These are phyloP conservation scores for Erodium texanum DNA, from an alignment of 441 rosid species.

Conservation along the genomic window DNA sequence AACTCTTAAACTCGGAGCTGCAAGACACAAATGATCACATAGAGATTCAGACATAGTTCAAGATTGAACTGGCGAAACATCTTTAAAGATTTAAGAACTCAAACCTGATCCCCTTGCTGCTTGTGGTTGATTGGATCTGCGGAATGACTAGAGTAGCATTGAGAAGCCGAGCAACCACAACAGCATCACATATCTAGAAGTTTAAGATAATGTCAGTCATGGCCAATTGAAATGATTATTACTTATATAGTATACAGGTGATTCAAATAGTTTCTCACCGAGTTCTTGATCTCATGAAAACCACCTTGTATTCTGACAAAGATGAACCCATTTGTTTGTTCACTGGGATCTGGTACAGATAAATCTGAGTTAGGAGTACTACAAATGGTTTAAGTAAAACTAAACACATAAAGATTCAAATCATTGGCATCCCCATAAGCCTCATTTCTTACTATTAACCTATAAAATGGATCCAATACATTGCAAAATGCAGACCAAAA, in stretches of 20 bases:
- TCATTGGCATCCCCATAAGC: neutral
- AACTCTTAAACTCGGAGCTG: constrained; percentile 98
- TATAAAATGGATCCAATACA: neutral
- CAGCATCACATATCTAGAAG: constrained; percentile 66
- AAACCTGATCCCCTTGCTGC: constrained; percentile 96
- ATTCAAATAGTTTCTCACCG: constrained; percentile 41
- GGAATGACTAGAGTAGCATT: constrained; percentile 89
- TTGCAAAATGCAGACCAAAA: neutral
- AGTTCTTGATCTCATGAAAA: constrained; percentile 90
- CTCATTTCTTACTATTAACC: neutral
- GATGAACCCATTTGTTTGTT: constrained; percentile 56
- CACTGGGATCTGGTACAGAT: constrained; percentile 45
- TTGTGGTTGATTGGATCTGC: constrained; percentile 94
- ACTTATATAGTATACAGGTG: neutral
- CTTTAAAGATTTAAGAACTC: neutral
- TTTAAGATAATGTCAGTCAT: constrained; percentile 16
- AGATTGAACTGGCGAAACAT: neutral
- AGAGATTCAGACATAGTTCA: constrained; percentile 6
- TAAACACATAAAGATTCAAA: neutral
- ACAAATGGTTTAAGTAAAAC: neutral
- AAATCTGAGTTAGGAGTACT: constrained; percentile 10
- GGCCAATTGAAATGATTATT: neutral
- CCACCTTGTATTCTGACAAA: constrained; percentile 98
- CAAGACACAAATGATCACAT: constrained; percentile 21
- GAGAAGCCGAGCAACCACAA: constrained; percentile 77